Percentiles rank a stretch among this genome's conserved stretches.
phyloP scores from a whole-genome alignment of 2,329 filamentous ascomycete species.

The Ophiostoma piceae region DNA sequence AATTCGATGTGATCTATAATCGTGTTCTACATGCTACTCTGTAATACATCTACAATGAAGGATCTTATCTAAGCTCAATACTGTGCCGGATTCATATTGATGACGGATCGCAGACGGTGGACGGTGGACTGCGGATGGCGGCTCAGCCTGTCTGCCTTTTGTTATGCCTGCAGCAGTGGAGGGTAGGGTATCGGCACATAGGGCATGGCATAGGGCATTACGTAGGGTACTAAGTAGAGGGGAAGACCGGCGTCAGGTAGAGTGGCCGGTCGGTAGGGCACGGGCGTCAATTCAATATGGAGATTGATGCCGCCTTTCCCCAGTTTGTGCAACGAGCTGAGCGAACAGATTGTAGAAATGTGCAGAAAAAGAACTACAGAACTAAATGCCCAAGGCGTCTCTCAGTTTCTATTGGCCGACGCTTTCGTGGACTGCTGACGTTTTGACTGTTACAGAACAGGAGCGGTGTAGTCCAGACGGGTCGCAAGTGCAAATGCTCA shows the following conservation, averaged over 20 bases:
- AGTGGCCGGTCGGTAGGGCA: neutral
- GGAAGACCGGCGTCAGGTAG: neutral
- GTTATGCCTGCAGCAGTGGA: conserved; percentile 6
- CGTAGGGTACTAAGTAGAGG: neutral
- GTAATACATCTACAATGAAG: neutral
- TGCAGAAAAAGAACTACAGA: neutral
- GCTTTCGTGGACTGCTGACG: neutral
- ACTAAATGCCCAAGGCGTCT: neutral
- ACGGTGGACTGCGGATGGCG: neutral
- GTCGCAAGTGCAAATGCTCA: no score
- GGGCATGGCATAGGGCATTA: no score
- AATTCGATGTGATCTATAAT: neutral
- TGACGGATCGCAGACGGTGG: neutral
- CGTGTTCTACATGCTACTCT: no score
- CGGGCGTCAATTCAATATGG: neutral
- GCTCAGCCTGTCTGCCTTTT: conserved; percentile 2
- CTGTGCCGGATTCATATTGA: neutral
- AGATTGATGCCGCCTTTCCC: neutral
- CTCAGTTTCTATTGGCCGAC: neutral
- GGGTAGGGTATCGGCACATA: neutral
- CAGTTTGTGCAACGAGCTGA: neutral
- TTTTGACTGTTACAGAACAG: neutral
- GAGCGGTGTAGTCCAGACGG: neutral
- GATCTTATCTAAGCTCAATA: neutral
- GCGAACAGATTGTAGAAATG: neutral